Percentiles rank a stretch among this genome's conserved stretches.
Conservation (phyloP, 1,284 basidiomycete species). For the Microbotryum silenes-acaulis region DNA sequence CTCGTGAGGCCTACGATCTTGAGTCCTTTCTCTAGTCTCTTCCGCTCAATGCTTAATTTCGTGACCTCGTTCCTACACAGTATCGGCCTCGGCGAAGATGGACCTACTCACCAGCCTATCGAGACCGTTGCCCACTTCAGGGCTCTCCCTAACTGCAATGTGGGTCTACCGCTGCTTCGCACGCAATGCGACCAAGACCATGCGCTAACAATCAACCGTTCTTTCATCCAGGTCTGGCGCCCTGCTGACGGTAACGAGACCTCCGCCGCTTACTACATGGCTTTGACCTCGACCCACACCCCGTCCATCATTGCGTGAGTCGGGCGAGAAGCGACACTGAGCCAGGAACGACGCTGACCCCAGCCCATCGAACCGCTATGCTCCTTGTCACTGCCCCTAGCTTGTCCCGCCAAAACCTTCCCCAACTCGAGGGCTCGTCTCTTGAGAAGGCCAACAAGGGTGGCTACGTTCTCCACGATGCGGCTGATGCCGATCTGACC, state of each 20-base stretch:
- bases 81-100: slow-evolving; percentile 63
- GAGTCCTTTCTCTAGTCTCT: slow-evolving; percentile 48
- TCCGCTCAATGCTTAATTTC: background rate
- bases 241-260: slow-evolving; percentile 93
- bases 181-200: background rate
- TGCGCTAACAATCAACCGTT: background rate
- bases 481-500: slow-evolving; percentile 64
- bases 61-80: background rate
- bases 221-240: slow-evolving; percentile 42
- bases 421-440: slow-evolving; percentile 78
- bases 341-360: too few species aligned
- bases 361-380: background rate
- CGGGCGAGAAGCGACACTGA: too few species aligned
- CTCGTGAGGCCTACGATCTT: slow-evolving; percentile 31
- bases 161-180: slow-evolving; percentile 20
- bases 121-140: slow-evolving; percentile 82
- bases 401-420: slow-evolving; percentile 86
- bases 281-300: slow-evolving; percentile 62
- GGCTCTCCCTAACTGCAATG: slow-evolving; percentile 65
- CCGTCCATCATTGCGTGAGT: slow-evolving; percentile 61
- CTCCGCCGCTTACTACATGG: slow-evolving; percentile 76
- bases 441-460: slow-evolving; percentile 77
- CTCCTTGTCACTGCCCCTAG: slow-evolving; percentile 39
- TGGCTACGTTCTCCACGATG: slow-evolving; percentile 82
- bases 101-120: slow-evolving; percentile 85